Conservation (phyloP, 179 eudicot species). For the Vitellaria paradoxa region DNA sequence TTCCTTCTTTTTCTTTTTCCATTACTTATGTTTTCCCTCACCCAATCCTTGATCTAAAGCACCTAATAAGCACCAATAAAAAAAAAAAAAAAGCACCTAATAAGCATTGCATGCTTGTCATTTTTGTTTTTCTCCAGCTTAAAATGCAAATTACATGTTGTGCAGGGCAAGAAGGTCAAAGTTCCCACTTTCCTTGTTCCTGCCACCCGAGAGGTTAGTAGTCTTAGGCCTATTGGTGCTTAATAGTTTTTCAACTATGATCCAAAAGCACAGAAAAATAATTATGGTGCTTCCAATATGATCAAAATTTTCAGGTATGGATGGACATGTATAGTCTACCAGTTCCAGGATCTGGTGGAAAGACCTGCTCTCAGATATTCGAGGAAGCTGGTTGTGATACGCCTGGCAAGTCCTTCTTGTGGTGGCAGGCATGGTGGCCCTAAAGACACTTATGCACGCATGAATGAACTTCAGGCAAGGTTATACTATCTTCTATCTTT, state of each 20-base stretch:
- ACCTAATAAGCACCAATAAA: no score
- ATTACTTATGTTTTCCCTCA: no score
- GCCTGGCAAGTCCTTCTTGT: constrained; percentile 94
- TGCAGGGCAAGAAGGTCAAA: constrained; percentile 93
- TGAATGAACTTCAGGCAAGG: constrained; percentile 92
- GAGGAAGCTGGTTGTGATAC: constrained; percentile 99
- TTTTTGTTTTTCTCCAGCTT: constrained; percentile 8
- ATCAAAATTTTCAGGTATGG: constrained; percentile 65
- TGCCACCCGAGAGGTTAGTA: constrained; percentile 91
- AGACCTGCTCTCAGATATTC: constrained; percentile 96
- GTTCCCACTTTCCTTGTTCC: constrained; percentile 98
- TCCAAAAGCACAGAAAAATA: not conserved
- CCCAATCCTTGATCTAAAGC: no score
- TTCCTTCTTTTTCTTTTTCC: no score
- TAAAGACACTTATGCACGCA: constrained; percentile 90
- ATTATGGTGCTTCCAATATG: not conserved
- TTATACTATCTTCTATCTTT: not conserved
- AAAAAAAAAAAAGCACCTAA: no score
- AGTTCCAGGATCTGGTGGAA: constrained; percentile 98
- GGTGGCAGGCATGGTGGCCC: constrained; percentile 99
- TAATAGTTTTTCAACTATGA: not conserved
- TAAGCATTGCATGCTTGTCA: not conserved
- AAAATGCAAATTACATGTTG: not conserved
- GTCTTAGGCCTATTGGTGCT: not conserved
- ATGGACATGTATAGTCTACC: constrained; percentile 88